Percentiles rank a stretch among this genome's conserved stretches.
These are phyloP conservation scores for Acacia confusa DNA, from an alignment of 306 rosid species.

Conservation along the genomic window DNA sequence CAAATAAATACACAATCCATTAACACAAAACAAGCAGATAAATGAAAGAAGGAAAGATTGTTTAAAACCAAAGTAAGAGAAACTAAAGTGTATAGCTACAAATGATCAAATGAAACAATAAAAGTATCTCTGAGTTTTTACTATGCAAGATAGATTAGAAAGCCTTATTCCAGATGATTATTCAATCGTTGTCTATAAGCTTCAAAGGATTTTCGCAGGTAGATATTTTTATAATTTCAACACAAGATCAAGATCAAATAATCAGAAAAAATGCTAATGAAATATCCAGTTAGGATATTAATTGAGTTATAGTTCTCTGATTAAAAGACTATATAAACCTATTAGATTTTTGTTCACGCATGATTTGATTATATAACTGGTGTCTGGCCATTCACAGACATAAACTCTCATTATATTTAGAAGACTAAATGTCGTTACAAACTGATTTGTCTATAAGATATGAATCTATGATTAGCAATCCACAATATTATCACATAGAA, in stretches of 20 bases:
- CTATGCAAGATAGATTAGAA: background rate
- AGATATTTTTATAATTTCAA: background rate
- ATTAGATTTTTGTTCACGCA: background rate
- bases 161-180: background rate
- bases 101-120: background rate
- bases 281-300: background rate
- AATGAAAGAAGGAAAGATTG: background rate
- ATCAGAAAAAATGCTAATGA: background rate
- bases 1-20: background rate
- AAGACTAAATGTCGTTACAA: background rate
- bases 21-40: background rate
- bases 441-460: background rate
- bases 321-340: conserved; percentile 15
- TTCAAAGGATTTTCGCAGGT: background rate
- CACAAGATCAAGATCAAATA: background rate
- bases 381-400: background rate
- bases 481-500: conserved; percentile 3
- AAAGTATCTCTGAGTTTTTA: background rate
- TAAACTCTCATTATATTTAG: background rate
- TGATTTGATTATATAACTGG: background rate
- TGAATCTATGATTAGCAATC: conserved; percentile 3
- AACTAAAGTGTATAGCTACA: background rate
- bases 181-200: background rate
- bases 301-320: background rate
- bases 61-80: background rate